Evolutionary conservation across 768 basidiomycete species (phyloP), one percentile per base, ranked within the genome.

Genomic region (Macrolepiota dolichaula): DNA sequence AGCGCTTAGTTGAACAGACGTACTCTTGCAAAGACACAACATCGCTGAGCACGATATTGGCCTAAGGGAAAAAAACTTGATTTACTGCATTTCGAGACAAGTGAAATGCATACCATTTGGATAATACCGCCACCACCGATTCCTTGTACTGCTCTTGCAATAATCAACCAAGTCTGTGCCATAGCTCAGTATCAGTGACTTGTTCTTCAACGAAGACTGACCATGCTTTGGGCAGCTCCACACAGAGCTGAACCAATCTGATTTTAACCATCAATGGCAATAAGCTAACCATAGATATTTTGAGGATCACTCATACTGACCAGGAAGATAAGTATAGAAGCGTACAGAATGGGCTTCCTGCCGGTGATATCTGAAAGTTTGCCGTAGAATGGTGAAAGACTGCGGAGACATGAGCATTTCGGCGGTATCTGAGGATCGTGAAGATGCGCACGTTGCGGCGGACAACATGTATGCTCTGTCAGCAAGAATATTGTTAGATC

Each of bases 71-170:
- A 10, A 51, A 46, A 10, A 29, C 40, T 19, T 36, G 40, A 51
- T 32, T 53, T 37, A 47, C 49, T 19, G 22, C 9, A 56, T 5
- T 32, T 50, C 35, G 32, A 19, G 55, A 9, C 27, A 29, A 42
- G 19, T 25, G 36, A 49, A n/a, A n/a, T 1, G 59, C 75, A 58
- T 19, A 81, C 87, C 64, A 92, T 75, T 68, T 90, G 89, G 15
- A 92, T 76, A 62, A 92, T 87, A 4, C 89, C 91, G 10, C 90
- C 91, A 6, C 90, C 91, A 25, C 92, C 92, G 32, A 94, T 85
- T 9, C 92, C 92, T 69, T 94, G 92, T 2, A 95, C 76, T 2
- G 90, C 92, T 64, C 92, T 83, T 46, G 82, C 83, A 0, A 89
- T 78, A 36, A 92, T 85, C 15, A 95, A 75, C 92, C 89, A 91